Evolutionary conservation across 1,284 basidiomycete species (phyloP), one percentile per base, ranked within the genome.

Genomic region (Ceraceosorus bombacis): DNA sequence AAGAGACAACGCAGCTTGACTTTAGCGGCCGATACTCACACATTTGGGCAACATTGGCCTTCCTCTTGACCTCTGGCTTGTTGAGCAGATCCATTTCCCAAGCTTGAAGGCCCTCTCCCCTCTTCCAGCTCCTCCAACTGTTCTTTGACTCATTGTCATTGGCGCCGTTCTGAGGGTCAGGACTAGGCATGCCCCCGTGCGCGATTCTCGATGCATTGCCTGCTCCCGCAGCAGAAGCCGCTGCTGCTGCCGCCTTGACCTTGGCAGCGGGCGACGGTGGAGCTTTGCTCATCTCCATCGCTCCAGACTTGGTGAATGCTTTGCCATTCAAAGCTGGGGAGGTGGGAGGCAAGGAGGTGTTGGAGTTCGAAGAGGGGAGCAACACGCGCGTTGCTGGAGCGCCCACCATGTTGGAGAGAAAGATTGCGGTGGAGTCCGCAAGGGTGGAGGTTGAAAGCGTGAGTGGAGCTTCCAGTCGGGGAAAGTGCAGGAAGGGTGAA

Each of bases 1-100:
- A 3, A 27, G 27, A 27, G 27, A 27, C 27, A 3, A 27, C 27
- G 27, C 27, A 27, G 27, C 27, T 27, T 3, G 27, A 27, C 27
- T 27, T 27, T 27, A 27, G 27, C 27, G 27, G 27, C 43, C 43
- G 10, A 46, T 27, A 63, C 62, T 58, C 49, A 63, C 62, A 77
- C 57, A 77, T 70, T 58, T 77, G 75, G 0, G 74, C 74, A 37
- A 77, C 69, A 51, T 73, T 73, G 51, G 75, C 75, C 53, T 77
- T 77, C 49, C 75, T 67, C 55, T 71, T 64, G 27, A 74, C 74
- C 43, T 74, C 73, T 15, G 66, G 71, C 58, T 59, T 63, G 52
- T 69, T 64, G 7, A 72, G 64, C 36, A 74, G 63, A 17, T 76
- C 74, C 55, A 61, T 66, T 51, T 77, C 75, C 70, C 74, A 74